These are phyloP conservation scores for Globisporangium iwayamae DNA, from an alignment of 352 stramenopile species.

Conservation along the genomic window DNA sequence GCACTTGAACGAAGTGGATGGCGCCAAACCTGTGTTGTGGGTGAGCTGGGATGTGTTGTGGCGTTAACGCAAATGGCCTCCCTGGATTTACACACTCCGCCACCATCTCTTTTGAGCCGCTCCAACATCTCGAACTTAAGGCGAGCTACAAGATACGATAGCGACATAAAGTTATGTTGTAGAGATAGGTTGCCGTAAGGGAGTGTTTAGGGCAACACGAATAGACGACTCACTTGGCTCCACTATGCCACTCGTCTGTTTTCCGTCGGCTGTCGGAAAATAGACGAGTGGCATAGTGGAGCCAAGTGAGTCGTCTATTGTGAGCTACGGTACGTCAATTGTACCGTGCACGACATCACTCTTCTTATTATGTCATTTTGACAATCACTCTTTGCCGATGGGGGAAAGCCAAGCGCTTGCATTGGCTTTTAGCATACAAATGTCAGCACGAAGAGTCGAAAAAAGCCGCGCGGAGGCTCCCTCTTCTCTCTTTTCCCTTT, in stretches of 20 bases:
- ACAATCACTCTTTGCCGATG: too few species aligned
- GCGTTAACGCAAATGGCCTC: constrained; percentile 2
- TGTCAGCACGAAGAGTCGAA: background rate
- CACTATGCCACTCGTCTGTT: too few species aligned
- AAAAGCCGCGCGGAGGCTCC: background rate
- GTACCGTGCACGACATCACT: too few species aligned
- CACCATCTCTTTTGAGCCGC: constrained; percentile 5
- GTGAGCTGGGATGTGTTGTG: background rate
- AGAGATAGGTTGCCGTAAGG: too few species aligned
- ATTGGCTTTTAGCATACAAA: background rate
- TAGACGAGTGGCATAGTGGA: too few species aligned
- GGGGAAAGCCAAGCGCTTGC: background rate
- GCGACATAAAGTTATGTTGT: too few species aligned
- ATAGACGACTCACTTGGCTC: too few species aligned
- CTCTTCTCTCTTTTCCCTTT: background rate
- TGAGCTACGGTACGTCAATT: too few species aligned
- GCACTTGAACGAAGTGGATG: background rate
- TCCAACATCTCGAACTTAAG: background rate
- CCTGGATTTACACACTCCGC: background rate
- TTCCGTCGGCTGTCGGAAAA: too few species aligned
- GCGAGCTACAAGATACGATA: background rate
- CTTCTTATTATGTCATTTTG: background rate
- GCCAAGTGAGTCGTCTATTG: too few species aligned
- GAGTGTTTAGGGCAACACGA: too few species aligned
- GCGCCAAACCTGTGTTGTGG: background rate